These are phyloP conservation scores for Tolypocladium tundrense DNA, from an alignment of 2,329 filamentous ascomycete species.

Conservation along the genomic window DNA sequence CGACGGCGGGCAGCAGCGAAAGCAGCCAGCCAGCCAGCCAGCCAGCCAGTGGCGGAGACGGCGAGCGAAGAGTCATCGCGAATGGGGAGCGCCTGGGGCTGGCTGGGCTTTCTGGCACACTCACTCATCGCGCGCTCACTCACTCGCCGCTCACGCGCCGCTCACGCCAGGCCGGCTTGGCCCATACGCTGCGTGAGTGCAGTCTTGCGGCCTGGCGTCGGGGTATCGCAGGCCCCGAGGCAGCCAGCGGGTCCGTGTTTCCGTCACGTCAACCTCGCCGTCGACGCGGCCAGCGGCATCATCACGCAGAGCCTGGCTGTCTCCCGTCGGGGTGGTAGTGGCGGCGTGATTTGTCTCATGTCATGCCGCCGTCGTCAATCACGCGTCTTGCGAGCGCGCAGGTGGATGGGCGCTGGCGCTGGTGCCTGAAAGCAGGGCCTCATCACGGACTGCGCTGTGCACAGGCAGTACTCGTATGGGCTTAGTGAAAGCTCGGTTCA, in stretches of 20 bases:
- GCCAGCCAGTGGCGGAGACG: background rate
- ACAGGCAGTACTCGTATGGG: background rate
- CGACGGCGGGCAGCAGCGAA: no score
- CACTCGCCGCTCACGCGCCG: background rate
- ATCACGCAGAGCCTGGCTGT: background rate
- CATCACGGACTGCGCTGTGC: background rate
- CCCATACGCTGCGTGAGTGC: background rate
- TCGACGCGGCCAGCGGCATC: background rate
- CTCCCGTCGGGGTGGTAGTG: background rate
- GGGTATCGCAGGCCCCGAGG: no score
- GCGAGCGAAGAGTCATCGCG: background rate
- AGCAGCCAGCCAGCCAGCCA: background rate
- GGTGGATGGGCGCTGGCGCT: background rate
- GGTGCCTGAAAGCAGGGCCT: background rate
- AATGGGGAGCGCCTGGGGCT: background rate
- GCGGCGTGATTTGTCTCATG: background rate
- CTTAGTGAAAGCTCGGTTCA: background rate
- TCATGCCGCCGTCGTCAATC: background rate
- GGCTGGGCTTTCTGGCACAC: background rate
- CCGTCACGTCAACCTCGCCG: background rate
- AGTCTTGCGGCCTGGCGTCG: background rate
- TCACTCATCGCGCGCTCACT: background rate
- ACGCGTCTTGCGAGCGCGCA: background rate
- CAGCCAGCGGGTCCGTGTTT: background rate
- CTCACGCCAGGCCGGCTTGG: background rate